Base-by-base conservation (phyloP, 2,329 filamentous ascomycete genomes). In the Sporothrix protearum region DNA sequence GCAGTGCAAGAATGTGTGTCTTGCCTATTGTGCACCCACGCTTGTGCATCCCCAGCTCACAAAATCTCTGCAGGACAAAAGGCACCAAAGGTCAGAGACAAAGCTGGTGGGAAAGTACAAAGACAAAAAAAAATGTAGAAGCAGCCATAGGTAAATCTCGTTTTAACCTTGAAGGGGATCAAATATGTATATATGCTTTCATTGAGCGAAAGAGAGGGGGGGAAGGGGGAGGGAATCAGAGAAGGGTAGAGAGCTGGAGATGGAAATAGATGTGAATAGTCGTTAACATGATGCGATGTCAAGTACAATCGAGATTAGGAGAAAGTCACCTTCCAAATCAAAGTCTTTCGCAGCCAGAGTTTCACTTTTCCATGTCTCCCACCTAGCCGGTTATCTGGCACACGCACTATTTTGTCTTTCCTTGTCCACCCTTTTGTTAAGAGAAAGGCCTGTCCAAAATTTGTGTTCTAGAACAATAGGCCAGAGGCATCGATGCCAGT, bases 61-160 rank as follows among this genome's bases (percentile, higher is more conserved):
- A 61, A 39, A 61, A 61, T 16, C 33, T 16, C 39, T 61, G 55
- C 36, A 64, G 36, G 36, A 64, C 36, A 64, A 64, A 63, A 19
- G 36, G 57, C 57, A 63, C 57, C 22, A 19, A 47, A 47, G 19
- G 19, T 19, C 14, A 47, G 3, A 47, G 12, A 14, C 42, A 47
- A 8, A 33, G 14, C 22, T 25, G 8, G 53, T 8, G 53, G 33
- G 16, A 14, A 39, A 42, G 3, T 36, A 30, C 53, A 69, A 36
- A 33, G 7, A 22, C 30, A 59, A 3, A 57, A 5, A 57, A 47
- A 57, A 47, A 7, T 10, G 25, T 42, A n/a, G 22, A 39, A 47
- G 14, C 2, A 22, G 14, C 33, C n/a, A 3, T 19, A 16, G 42
- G 19, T 12, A 63, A 33, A 25, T n/a, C 36, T 28, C 22, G 22